Conservation (phyloP, 495 filamentous ascomycete species). For the Xanthoparmelia taractica region DNA sequence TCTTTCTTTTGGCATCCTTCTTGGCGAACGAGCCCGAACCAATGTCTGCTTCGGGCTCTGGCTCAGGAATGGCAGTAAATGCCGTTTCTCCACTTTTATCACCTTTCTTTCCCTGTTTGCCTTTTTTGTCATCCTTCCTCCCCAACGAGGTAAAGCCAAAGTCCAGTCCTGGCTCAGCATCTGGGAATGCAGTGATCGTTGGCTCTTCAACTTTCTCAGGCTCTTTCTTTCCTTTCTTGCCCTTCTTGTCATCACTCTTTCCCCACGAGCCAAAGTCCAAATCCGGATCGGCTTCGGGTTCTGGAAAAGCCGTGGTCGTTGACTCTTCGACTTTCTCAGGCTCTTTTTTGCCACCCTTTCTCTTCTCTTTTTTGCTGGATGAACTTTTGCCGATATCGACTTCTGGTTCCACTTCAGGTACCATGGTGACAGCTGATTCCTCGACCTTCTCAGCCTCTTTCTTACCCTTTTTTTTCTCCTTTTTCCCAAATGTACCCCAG, state of each 20-base stretch:
- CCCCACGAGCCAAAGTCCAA: conserved; percentile 12
- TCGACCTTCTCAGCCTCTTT: conserved; percentile 16
- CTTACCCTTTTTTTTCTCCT: conserved; percentile 29
- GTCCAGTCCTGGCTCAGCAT: conserved; percentile 6
- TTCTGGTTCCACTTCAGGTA: conserved; percentile 15
- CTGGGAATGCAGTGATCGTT: conserved; percentile 15
- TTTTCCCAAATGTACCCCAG: conserved; percentile 26
- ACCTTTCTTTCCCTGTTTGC: conserved; percentile 31
- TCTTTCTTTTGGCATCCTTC: conserved; percentile 37
- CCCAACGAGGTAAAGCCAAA: conserved; percentile 14
- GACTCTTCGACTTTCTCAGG: conserved; percentile 11
- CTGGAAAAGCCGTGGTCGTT: background rate
- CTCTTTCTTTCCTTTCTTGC: conserved; percentile 27
- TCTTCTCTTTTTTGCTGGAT: conserved; percentile 23
- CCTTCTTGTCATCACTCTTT: conserved; percentile 26
- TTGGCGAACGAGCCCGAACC: conserved; percentile 32
- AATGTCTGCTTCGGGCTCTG: conserved; percentile 26
- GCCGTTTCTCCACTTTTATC: conserved; percentile 23
- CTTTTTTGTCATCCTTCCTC: conserved; percentile 25
- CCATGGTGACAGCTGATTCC: conserved; percentile 10
- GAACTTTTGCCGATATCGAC: conserved; percentile 7
- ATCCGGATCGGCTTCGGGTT: conserved; percentile 19
- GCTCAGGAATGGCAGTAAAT: conserved; percentile 12
- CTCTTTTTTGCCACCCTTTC: conserved; percentile 23
- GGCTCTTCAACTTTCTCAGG: conserved; percentile 18